Percentiles rank a stretch among this genome's conserved stretches.
Conservation (phyloP, 129 eudicot genomes). For the Flaveria ramosissima region DNA sequence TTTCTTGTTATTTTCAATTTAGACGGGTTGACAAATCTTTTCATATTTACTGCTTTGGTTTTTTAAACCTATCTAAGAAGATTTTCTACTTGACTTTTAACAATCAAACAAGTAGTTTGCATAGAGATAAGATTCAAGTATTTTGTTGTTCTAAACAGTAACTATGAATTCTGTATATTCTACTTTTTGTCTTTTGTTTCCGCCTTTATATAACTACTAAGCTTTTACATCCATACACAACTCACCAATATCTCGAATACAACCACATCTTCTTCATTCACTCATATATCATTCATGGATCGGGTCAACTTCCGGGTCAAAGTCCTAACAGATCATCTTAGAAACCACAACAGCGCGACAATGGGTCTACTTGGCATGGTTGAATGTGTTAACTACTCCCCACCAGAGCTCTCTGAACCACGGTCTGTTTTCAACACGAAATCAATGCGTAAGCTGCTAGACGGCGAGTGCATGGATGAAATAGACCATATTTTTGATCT, state of each 20-base stretch:
- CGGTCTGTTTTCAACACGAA: conserved; percentile 46
- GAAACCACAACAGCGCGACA: conserved; percentile 28
- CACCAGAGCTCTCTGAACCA: conserved; percentile 59
- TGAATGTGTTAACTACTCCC: conserved; percentile 64
- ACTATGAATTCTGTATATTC: conserved; percentile 3
- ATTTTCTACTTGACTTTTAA: not conserved
- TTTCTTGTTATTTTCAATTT: not conserved
- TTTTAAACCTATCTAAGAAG: not conserved
- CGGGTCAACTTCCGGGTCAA: conserved; percentile 57
- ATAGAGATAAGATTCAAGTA: not conserved
- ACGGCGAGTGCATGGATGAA: conserved; percentile 55
- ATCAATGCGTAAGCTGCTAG: conserved; percentile 64
- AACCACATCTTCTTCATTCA: not conserved
- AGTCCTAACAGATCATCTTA: conserved; percentile 56
- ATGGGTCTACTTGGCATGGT: conserved; percentile 21
- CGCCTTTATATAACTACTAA: not conserved
- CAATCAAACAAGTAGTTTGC: conserved; percentile 1
- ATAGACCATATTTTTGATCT: conserved; percentile 61
- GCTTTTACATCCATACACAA: not conserved
- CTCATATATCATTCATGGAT: conserved; percentile 36
- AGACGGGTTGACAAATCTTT: not conserved
- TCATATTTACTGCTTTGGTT: not conserved
- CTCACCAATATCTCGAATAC: not conserved
- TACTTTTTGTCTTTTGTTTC: not conserved
- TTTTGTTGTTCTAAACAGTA: not conserved